Conservation (phyloP, 345 rosid species). For the Eucalyptus marginata region DNA sequence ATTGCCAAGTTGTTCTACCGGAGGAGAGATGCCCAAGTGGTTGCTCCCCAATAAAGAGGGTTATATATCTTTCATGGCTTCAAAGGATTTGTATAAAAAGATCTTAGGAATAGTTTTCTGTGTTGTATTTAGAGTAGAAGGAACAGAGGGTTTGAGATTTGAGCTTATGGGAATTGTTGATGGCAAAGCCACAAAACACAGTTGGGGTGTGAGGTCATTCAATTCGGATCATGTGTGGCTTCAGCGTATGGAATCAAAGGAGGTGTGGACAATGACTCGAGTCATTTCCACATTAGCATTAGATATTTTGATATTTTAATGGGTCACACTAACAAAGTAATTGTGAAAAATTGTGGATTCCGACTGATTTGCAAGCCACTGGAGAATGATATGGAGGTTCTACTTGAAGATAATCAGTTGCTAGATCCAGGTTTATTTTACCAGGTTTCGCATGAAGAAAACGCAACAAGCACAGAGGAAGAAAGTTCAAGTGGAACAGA, state of each 20-base stretch:
- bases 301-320: too few species aligned
- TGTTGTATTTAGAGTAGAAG: too few species aligned
- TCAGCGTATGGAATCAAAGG: neutral
- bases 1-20: too few species aligned
- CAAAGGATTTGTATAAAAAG: too few species aligned
- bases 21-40: too few species aligned
- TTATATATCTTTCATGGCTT: too few species aligned
- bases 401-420: neutral
- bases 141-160: too few species aligned
- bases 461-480: neutral
- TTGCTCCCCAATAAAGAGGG: too few species aligned
- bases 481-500: neutral
- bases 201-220: accelerated
- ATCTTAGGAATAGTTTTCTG: too few species aligned
- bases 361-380: neutral
- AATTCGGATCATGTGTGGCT: neutral
- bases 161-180: neutral
- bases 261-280: neutral
- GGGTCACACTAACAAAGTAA: accelerated
- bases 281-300: neutral
- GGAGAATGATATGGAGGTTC: neutral
- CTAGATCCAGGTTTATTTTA: neutral
- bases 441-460: neutral
- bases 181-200: neutral
- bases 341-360: neutral